Evolutionary conservation across 2,329 filamentous ascomycete genomes (phyloP).

Genomic region (Aspergillus novoparasiticus): DNA sequence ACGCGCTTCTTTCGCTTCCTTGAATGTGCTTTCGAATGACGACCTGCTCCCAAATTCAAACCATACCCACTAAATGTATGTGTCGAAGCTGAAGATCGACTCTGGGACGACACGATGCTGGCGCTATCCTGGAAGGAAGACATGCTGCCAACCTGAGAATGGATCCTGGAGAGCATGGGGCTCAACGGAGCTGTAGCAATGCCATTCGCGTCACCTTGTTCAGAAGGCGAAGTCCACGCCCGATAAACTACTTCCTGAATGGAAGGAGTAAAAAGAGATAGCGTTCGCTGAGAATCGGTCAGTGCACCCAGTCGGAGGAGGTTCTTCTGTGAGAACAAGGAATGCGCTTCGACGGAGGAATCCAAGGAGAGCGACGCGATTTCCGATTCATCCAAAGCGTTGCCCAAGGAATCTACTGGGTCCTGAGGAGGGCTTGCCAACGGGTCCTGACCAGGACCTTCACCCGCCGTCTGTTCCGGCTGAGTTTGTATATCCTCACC

Average conservation of each 20-base stretch:
- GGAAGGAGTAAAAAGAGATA: constrained; percentile 89
- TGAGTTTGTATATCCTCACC: constrained; percentile 62
- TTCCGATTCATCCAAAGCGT: constrained; percentile 72
- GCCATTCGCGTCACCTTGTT: constrained; percentile 62
- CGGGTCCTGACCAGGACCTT: constrained; percentile 73
- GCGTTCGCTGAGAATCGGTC: constrained; percentile 83
- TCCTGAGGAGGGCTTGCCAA: constrained; percentile 78
- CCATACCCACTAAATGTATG: constrained; percentile 44
- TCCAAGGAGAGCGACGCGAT: constrained; percentile 79
- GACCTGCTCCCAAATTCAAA: constrained; percentile 42
- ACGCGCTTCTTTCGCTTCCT: constrained; percentile 52
- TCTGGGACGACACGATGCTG: constrained; percentile 67
- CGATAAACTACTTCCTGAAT: constrained; percentile 89
- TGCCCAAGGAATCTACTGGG: constrained; percentile 78
- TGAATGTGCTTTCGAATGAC: constrained; percentile 48
- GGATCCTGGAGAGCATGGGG: constrained; percentile 61
- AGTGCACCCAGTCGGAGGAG: constrained; percentile 79
- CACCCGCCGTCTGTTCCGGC: constrained; percentile 53
- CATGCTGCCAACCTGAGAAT: constrained; percentile 66
- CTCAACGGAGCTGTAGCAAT: constrained; percentile 45
- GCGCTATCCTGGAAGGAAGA: constrained; percentile 75
- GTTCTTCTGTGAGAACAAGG: constrained; percentile 94
- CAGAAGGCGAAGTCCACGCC: constrained; percentile 81
- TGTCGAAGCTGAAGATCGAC: constrained; percentile 50
- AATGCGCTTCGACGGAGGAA: constrained; percentile 77